These are phyloP conservation scores for Herpetomonas samuelpessoai DNA, from an alignment of 208 protist genomes.

Conservation along the genomic window DNA sequence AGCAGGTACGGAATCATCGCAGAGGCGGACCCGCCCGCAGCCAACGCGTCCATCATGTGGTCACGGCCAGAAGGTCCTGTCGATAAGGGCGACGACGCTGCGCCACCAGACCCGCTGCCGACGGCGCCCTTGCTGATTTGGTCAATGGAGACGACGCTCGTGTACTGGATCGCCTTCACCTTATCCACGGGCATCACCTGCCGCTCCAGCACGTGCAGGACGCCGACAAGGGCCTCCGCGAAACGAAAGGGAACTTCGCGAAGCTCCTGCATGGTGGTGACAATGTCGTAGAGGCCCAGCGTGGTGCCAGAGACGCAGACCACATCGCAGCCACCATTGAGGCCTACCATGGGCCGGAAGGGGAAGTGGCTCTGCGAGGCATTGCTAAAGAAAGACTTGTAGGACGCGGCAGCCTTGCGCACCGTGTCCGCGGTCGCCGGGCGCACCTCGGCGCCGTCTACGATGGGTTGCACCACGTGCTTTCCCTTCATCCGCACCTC, in stretches of 20 bases:
- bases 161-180: constrained; percentile 63
- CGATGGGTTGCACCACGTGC: constrained; percentile 9
- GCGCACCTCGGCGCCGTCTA: constrained; percentile 16
- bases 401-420: constrained; percentile 53
- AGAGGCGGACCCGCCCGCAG: constrained; percentile 1
- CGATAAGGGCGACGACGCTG: background rate
- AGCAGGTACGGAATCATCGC: constrained; percentile 64
- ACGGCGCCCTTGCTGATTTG: constrained; percentile 18
- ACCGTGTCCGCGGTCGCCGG: constrained; percentile 66
- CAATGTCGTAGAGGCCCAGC: constrained; percentile 71
- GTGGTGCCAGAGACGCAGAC: constrained; percentile 64
- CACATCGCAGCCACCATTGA: constrained; percentile 83
- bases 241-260: constrained; percentile 43
- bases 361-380: constrained; percentile 62
- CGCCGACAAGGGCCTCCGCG: constrained; percentile 74
- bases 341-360: constrained; percentile 62
- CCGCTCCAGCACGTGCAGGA: constrained; percentile 65
- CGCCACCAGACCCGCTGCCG: background rate
- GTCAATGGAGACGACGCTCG: constrained; percentile 75
- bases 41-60: background rate
- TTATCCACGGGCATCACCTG: constrained; percentile 61
- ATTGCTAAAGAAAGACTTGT: constrained; percentile 69
- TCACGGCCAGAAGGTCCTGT: too few species aligned
- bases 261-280: constrained; percentile 54
- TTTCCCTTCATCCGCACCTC: constrained; percentile 34